Evolutionary conservation across 2,329 filamentous ascomycete species (phyloP), one percentile per base, ranked within the genome.

Genomic region (Waltergamsia citrina): DNA sequence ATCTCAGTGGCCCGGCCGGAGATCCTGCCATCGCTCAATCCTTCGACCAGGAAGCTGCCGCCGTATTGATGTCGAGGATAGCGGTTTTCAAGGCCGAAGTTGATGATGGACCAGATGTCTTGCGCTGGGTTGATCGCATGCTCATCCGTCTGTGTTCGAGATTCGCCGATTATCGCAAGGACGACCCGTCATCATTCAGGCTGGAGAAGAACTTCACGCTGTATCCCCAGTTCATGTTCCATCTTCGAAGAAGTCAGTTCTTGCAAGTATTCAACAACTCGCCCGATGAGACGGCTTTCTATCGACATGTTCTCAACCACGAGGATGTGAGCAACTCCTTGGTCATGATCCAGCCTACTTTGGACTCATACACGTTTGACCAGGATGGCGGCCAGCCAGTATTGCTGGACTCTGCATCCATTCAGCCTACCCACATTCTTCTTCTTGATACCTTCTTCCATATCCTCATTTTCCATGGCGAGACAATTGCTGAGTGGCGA

Each of bases 201-300:
- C 63, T 94, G 42, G 92, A 98, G 61, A 95, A 95, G 76, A 98
- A 98, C 67, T 98, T 98, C 54, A 96, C 90, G 0, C 72, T 98
- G 12, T 98, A 98, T 53, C 92, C 92, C 18, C 92, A 98, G 56
- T 98, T 98, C 64, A 98, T 98, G 92, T 98, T 98, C 71, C 92
- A 98, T 59, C 73, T 98, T 40, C 83, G 92, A 48, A 78, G 92
- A 59, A 94, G 87, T 60, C 92, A 96, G 59, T 98, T 98, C 68
- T 62, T 98, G 43, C 92, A 98, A 54, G 88, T 98, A 37, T 98
- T 98, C 74, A 98, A 98, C 69, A 98, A 96, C 60, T 96, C 90
- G 1, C 92, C 92, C 7, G 92, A 98, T 49, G 92, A 98, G 62
- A 98, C 92, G 17, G 92, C 92, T n/a, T 98, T 98, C 62, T 94